Base-by-base conservation (phyloP, 169 alveolate species). In the Babesia ovata region DNA sequence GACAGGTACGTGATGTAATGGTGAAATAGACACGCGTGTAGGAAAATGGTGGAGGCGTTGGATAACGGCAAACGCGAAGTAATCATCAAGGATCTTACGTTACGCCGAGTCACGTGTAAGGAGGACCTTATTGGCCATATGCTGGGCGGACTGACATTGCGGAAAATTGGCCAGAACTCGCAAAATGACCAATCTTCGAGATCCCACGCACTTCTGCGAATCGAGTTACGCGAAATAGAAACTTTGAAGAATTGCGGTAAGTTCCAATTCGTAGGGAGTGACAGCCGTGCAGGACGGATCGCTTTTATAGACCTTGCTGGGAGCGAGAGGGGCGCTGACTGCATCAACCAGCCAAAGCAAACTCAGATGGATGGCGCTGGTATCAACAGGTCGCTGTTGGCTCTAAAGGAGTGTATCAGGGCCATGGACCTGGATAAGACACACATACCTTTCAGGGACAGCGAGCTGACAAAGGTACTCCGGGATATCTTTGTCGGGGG, bases 261-360 rank as follows among this genome's bases (percentile, higher is more conserved):
- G 69, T 49, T 22, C 19, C 2, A 45, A 42, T 36, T 28, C 16
- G 1, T 29, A 11, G 26, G 50, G 44, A 22, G 12, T 21, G 17
- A 21, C 14, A 46, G 21, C 12, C 21, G 63, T 42, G n/a, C 83
- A 85, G 98, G 99, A 13, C 94, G 96, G 77, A 91, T 98, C 75
- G 95, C 97, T 50, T 97, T 98, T 73, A 96, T 98, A 19, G 99
- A 98, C 84, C 86, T 98, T 70, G 99, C 99, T 8, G 99, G 99
- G 19, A 94, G 98, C 72, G 99, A 98, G 93, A 93, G 99, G 71
- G 99, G 99, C 0, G 99, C 99, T 2, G 99, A 98, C 84, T 96
- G 99, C 17, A 90, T 96, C 48, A 98, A 96, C 82, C 95, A 95
- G 60, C 93, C 95, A 74, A 95, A 96, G 77, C 96, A 96, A 87